Conservation (phyloP, 495 filamentous ascomycete species). For the Daldinia caldariorum region DNA sequence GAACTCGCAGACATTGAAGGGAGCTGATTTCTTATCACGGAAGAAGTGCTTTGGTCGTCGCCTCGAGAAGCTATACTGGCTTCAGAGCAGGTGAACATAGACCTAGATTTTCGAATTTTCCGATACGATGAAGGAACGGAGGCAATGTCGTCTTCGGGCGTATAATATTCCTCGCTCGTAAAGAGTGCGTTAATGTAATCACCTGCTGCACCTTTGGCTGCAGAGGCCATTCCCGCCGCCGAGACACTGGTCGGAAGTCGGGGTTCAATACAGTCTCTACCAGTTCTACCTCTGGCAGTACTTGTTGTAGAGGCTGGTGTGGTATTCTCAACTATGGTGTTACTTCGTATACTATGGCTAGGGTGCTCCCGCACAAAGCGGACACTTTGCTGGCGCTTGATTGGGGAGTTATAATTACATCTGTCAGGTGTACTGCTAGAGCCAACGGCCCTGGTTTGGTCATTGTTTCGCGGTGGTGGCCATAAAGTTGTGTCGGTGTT, state of each 20-base stretch:
- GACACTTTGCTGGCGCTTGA: constrained; percentile 62
- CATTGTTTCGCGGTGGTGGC: constrained; percentile 43
- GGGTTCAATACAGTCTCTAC: constrained; percentile 7
- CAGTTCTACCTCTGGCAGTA: not conserved
- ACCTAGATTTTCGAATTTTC: constrained; percentile 76
- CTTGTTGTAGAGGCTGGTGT: not conserved
- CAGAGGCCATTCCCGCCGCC: constrained; percentile 49
- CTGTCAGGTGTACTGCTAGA: constrained; percentile 11
- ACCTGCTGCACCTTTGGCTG: constrained; percentile 46
- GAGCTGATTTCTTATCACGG: constrained; percentile 48
- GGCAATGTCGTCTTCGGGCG: constrained; percentile 67
- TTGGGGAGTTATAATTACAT: constrained; percentile 12
- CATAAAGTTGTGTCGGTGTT: constrained; percentile 39
- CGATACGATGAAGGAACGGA: constrained; percentile 78
- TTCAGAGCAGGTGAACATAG: constrained; percentile 69
- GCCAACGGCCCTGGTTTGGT: constrained; percentile 6
- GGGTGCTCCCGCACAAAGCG: constrained; percentile 60
- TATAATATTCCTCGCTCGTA: constrained; percentile 59
- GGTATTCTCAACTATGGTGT: not conserved
- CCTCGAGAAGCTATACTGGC: constrained; percentile 33
- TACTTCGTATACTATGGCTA: not conserved
- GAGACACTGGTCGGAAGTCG: constrained; percentile 48
- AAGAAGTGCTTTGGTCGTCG: constrained; percentile 34
- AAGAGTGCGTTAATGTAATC: constrained; percentile 53
- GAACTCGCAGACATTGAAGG: not conserved